phyloP scores from a whole-genome alignment of 108 stramenopile species.

The Fragilariopsis cylindrus region DNA sequence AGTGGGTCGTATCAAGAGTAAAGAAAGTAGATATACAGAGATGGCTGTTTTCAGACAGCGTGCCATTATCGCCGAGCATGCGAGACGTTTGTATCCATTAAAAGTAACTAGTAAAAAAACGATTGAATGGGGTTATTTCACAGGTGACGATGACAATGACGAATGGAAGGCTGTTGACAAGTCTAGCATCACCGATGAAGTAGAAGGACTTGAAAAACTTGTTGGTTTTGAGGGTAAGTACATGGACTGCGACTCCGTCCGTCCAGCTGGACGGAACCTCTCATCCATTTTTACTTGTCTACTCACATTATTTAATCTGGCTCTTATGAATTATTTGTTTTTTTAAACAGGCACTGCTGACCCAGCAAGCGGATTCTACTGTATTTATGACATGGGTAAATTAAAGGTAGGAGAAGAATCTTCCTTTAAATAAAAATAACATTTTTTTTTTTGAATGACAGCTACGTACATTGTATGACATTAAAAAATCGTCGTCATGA shows the following conservation, averaged over 20 bases:
- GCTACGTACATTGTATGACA: neutral
- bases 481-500: no score
- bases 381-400: slow-evolving; percentile 61
- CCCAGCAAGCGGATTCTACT: slow-evolving; percentile 69
- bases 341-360: slow-evolving; percentile 19
- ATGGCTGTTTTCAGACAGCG: slow-evolving; percentile 68
- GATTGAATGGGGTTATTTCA: slow-evolving; percentile 64
- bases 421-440: slow-evolving; percentile 13
- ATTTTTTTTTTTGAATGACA: neutral
- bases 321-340: no score
- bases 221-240: slow-evolving; percentile 77
- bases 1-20: slow-evolving; percentile 64
- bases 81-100: slow-evolving; percentile 65
- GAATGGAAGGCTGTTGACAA: slow-evolving; percentile 70
- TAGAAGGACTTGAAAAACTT: slow-evolving; percentile 65
- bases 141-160: slow-evolving; percentile 19
- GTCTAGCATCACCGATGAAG: slow-evolving; percentile 31
- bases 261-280: no score
- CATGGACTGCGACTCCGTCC: no score
- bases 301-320: no score
- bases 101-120: slow-evolving; percentile 63
- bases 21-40: slow-evolving; percentile 46
- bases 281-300: no score
- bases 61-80: slow-evolving; percentile 79
- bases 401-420: slow-evolving; percentile 35